Conservation (phyloP, 345 rosid genomes). For the Brassica cretica region DNA sequence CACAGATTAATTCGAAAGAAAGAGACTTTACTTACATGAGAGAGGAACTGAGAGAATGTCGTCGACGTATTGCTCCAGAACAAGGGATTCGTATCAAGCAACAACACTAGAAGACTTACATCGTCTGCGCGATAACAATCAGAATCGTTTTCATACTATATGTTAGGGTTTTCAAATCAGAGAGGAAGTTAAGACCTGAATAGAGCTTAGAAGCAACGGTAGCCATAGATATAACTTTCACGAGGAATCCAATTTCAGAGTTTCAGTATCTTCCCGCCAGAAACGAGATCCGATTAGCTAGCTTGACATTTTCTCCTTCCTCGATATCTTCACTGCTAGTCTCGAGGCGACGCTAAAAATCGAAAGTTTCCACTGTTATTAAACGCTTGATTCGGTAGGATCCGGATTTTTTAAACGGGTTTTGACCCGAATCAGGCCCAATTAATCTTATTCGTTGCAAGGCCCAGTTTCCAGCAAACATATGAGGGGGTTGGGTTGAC, state of each 20-base stretch:
- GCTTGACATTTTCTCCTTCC: slow-evolving; percentile 48
- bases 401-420: not conserved
- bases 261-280: not conserved
- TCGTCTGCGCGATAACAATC: slow-evolving; percentile 57
- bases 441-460: not conserved
- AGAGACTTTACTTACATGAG: slow-evolving; percentile 58
- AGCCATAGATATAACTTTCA: slow-evolving; percentile 49
- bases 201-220: slow-evolving; percentile 70
- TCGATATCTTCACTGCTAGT: slow-evolving; percentile 42
- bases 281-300: not conserved
- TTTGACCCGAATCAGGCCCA: not conserved
- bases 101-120: slow-evolving; percentile 73
- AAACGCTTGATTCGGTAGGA: not conserved
- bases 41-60: slow-evolving; percentile 70
- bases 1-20: not conserved
- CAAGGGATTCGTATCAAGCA: slow-evolving; percentile 81
- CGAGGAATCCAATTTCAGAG: not conserved
- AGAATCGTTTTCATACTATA: not conserved
- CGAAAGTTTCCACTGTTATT: not conserved
- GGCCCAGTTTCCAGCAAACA: not conserved
- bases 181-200: slow-evolving; percentile 47
- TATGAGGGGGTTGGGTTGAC: not conserved
- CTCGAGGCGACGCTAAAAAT: not conserved
- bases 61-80: slow-evolving; percentile 74
- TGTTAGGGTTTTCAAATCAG: not conserved